Evolutionary conservation across 2,329 filamentous ascomycete species (phyloP).

Genomic region (Venturia oleaginea): DNA sequence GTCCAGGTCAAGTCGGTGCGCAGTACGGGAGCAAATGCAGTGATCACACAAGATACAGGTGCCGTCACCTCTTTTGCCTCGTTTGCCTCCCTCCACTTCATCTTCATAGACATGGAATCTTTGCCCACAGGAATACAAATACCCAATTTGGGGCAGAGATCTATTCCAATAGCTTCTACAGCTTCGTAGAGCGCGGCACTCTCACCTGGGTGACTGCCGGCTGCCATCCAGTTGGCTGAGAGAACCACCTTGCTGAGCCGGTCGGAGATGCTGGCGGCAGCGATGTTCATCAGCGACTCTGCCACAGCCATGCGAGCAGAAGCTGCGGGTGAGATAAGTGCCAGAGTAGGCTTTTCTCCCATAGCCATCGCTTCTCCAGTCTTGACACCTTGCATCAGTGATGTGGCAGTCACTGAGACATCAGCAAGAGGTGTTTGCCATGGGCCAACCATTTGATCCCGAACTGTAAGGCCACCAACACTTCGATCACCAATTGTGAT

Average conservation of each 20-base stretch:
- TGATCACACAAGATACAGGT: slow-evolving; percentile 82
- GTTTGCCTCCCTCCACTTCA: slow-evolving; percentile 69
- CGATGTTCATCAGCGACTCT: slow-evolving; percentile 87
- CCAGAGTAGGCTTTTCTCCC: slow-evolving; percentile 84
- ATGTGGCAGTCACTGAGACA: slow-evolving; percentile 83
- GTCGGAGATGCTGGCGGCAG: slow-evolving; percentile 65
- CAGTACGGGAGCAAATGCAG: slow-evolving; percentile 77
- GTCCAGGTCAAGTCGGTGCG: slow-evolving; percentile 88
- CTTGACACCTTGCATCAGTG: slow-evolving; percentile 61
- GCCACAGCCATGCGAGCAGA: slow-evolving; percentile 95
- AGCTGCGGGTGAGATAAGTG: slow-evolving; percentile 79
- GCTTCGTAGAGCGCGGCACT: slow-evolving; percentile 88
- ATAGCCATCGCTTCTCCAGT: slow-evolving; percentile 96
- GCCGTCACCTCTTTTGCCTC: slow-evolving; percentile 79
- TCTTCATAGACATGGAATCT: slow-evolving; percentile 98
- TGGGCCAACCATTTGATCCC: slow-evolving; percentile 92
- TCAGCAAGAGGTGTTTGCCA: slow-evolving; percentile 95
- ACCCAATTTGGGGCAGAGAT: slow-evolving; percentile 81
- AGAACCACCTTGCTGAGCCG: slow-evolving; percentile 73
- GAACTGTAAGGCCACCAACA: slow-evolving; percentile 77
- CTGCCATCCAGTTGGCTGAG: slow-evolving; percentile 98
- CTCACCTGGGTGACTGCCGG: slow-evolving; percentile 87
- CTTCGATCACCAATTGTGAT: slow-evolving; percentile 94
- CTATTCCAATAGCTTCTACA: slow-evolving; percentile 85
- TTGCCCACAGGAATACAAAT: slow-evolving; percentile 95